A percentile compares a stretch with the other conserved stretches of the same genome.
phyloP scores from a whole-genome alignment of 2,329 filamentous ascomycete species.

The Colletotrichum graminicola region DNA sequence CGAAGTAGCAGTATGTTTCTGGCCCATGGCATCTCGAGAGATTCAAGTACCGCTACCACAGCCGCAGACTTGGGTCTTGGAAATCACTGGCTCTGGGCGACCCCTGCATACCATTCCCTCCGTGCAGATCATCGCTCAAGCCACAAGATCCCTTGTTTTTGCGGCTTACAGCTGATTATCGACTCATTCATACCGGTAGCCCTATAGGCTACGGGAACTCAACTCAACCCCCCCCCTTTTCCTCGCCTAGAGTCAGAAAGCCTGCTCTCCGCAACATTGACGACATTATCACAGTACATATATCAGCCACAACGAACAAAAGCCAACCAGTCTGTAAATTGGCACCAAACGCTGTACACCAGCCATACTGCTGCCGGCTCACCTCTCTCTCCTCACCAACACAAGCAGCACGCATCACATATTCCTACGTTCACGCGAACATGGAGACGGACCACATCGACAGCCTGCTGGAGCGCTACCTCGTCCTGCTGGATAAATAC shows the following conservation, averaged over 20 bases:
- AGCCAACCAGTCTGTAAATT: background rate
- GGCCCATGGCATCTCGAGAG: background rate
- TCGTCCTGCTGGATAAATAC: slow-evolving; percentile 76
- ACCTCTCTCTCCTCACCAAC: background rate
- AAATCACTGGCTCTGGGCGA: slow-evolving; percentile 18
- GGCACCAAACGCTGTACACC: slow-evolving; percentile 1
- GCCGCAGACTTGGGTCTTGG: slow-evolving; percentile 25
- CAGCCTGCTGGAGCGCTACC: slow-evolving; percentile 72
- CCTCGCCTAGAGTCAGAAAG: slow-evolving; percentile 13
- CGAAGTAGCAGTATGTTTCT: background rate
- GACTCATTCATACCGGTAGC: slow-evolving; percentile 27
- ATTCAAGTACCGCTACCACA: slow-evolving; percentile 17
- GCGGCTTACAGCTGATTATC: slow-evolving; percentile 27
- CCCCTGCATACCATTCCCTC: slow-evolving; percentile 32
- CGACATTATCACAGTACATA: background rate
- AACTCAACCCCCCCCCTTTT: slow-evolving; percentile 6
- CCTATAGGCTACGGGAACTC: slow-evolving; percentile 17
- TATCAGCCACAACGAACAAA: slow-evolving; percentile 2
- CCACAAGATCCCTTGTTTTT: slow-evolving; percentile 31
- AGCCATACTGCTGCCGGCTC: background rate
- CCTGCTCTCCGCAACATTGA: slow-evolving; percentile 1
- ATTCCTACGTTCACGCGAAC: slow-evolving; percentile 4
- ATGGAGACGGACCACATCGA: slow-evolving; percentile 64
- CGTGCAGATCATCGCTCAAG: slow-evolving; percentile 39
- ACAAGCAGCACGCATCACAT: background rate